phyloP scores from a whole-genome alignment of 495 filamentous ascomycete species.

The Neurospora sp. region DNA sequence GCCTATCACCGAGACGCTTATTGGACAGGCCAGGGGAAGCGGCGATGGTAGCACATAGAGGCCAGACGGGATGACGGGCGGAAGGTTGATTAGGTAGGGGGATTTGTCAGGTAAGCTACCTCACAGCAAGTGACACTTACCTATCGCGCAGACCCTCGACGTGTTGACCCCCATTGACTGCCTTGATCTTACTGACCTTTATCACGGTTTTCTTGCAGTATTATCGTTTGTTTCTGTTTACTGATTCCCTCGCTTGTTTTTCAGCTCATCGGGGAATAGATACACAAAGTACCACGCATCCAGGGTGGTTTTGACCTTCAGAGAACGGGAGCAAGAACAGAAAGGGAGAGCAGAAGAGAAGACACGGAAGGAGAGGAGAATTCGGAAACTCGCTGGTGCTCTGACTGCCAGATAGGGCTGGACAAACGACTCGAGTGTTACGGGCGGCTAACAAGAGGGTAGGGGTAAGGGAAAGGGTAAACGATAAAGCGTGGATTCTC shows the following conservation, averaged over 20 bases:
- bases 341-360: background rate
- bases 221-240: background rate
- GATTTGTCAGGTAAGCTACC: background rate
- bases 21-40: background rate
- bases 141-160: background rate
- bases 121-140: background rate
- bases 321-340: background rate
- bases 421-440: background rate
- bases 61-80: background rate
- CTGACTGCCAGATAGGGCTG: background rate
- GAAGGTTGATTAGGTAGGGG: background rate
- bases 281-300: background rate
- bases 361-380: background rate
- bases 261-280: background rate
- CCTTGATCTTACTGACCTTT: background rate
- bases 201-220: background rate
- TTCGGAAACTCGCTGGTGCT: background rate
- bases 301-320: background rate
- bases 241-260: background rate
- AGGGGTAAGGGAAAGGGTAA: background rate
- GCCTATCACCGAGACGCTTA: conserved; percentile 28
- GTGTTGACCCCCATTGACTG: background rate
- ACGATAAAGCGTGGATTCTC: background rate
- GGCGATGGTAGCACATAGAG: background rate
- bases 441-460: background rate